These are phyloP conservation scores for Phaseolus lunatus DNA, from an alignment of 306 rosid genomes.

Conservation along the genomic window DNA sequence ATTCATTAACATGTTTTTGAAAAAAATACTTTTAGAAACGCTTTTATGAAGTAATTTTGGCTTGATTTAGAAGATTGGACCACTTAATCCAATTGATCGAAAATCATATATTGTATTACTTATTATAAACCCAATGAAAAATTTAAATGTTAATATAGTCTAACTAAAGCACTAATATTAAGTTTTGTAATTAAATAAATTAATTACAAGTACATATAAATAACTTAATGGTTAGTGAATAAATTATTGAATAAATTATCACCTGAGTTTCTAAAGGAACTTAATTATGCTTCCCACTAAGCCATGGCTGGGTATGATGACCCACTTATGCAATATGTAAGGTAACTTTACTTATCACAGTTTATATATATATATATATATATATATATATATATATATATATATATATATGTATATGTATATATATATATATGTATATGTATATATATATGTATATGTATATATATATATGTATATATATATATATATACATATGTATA, in stretches of 20 bases:
- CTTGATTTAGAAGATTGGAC: not conserved
- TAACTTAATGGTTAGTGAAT: not conserved
- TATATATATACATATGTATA: too few relatives aligned
- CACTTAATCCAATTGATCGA: not conserved
- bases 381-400: too few relatives aligned
- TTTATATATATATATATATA: too few relatives aligned
- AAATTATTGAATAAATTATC: not conserved
- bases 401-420: too few relatives aligned
- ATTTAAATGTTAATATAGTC: too few relatives aligned
- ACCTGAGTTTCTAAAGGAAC: conserved; percentile 19
- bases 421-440: too few relatives aligned
- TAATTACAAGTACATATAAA: not conserved
- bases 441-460: too few relatives aligned
- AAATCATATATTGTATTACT: not conserved
- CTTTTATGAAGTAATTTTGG: too few relatives aligned
- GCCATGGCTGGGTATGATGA: not conserved
- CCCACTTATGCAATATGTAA: not conserved
- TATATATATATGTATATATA: too few relatives aligned
- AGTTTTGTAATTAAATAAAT: not conserved
- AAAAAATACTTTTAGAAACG: not conserved
- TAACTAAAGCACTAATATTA: not conserved
- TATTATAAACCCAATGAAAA: not conserved
- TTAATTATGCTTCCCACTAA: conserved; percentile 35
- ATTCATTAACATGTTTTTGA: too few relatives aligned
- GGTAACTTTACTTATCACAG: not conserved